Base-by-base conservation (phyloP, 495 filamentous ascomycete genomes). In the Evernia prunastri region DNA sequence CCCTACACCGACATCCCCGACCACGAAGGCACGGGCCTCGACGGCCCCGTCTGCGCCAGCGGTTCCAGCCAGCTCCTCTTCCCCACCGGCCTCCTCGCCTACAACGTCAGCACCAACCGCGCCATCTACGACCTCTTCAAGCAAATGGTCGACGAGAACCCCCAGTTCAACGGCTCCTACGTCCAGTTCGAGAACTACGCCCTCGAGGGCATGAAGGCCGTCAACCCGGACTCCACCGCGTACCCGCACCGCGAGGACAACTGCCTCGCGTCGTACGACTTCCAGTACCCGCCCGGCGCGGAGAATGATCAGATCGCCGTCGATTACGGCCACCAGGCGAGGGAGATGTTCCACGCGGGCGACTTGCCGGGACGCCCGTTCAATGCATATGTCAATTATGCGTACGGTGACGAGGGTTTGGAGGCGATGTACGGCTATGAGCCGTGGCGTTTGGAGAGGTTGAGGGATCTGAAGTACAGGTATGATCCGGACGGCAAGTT, bases 341-440 rank as follows among this genome's bases (percentile, higher is more conserved):
- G 76, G 15, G 58, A 69, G 2, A 60, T 70, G 4, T 29, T 72
- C 3, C 70, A 69, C 25, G 65, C 59, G 33, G 68, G 67, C 13
- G 58, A 66, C 37, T 18, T 25, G 54, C 59, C 63, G 5, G 70
- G 75, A 36, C 27, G 49, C 12, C 39, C 58, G 33, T 66, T 72
- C 33, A 67, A 69, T 51, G 70, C 70, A 1, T 83, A 84, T 67
- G 73, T 79, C 17, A 83, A 84, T 64, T 82, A 84, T 68, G 79
- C 79, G 8, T 58, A 66, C 20, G 78, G 76, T 3, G 80, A 84
- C 9, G 81, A 84, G 69, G 63, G 59, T 3, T 59, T 71, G 4
- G 67, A 77, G 61, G 66, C 68, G 0, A 56, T 78, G 59, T 84
- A 83, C 68, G 80, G 81, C 29, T 80, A 75, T 71, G 80, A 81